Percentiles rank a stretch among this genome's conserved stretches.
Conservation (phyloP, 1,284 basidiomycete genomes). For the Rhizoctonia solani region DNA sequence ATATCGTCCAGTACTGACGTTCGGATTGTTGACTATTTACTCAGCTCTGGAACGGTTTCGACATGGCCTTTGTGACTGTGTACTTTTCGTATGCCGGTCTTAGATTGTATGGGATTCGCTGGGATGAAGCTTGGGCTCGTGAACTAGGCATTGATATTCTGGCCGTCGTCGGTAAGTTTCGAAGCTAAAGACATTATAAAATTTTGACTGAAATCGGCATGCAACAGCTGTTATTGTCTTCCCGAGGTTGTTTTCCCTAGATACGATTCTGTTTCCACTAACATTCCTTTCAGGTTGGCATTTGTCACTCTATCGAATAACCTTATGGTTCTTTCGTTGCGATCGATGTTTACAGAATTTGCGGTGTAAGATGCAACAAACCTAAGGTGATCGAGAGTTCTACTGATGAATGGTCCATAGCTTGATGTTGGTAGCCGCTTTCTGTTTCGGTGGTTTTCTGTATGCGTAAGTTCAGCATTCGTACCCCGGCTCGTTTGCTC, state of each 20-base stretch:
- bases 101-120: slow-evolving; percentile 71
- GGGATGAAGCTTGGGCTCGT: slow-evolving; percentile 60
- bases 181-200: not conserved
- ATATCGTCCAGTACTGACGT: not conserved
- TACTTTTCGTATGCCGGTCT: slow-evolving; percentile 75
- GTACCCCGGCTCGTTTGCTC: not conserved
- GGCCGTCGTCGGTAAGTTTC: slow-evolving; percentile 33
- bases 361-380: slow-evolving; percentile 44
- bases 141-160: slow-evolving; percentile 72
- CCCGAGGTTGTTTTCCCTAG: slow-evolving; percentile 59
- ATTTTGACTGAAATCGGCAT: slow-evolving; percentile 48
- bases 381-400: too few species aligned
- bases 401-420: not conserved
- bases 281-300: slow-evolving; percentile 63
- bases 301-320: slow-evolving; percentile 89
- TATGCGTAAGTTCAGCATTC: slow-evolving; percentile 78
- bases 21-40: not conserved
- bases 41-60: slow-evolving; percentile 79
- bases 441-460: slow-evolving; percentile 87
- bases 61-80: slow-evolving; percentile 81
- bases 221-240: slow-evolving; percentile 85
- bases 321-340: slow-evolving; percentile 64
- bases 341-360: slow-evolving; percentile 83
- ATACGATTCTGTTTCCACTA: slow-evolving; percentile 3
- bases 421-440: slow-evolving; percentile 85